phyloP scores from a whole-genome alignment of 2,329 filamentous ascomycete genomes.

The Aspergillus alliaceus region DNA sequence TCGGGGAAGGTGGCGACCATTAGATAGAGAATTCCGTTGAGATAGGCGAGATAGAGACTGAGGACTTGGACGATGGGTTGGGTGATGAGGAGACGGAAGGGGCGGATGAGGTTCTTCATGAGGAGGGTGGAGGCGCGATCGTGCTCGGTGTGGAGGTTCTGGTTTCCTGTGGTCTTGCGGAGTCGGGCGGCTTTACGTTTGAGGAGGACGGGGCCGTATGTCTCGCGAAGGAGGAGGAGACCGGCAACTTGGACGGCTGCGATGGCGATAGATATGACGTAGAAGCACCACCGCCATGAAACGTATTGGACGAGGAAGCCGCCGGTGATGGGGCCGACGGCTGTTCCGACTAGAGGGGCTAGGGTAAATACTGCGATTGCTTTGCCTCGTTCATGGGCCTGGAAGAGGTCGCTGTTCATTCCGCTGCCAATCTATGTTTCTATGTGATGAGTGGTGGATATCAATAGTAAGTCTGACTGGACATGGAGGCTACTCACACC shows the following conservation, averaged over 20 bases:
- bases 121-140: constrained; percentile 25
- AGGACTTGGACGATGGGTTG: constrained; percentile 61
- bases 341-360: constrained; percentile 63
- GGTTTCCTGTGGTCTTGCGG: constrained; percentile 37
- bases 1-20: constrained; percentile 61
- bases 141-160: constrained; percentile 35
- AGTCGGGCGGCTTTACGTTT: constrained; percentile 49
- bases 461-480: background rate
- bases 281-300: constrained; percentile 73
- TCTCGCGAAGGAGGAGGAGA: constrained; percentile 62
- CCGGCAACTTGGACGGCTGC: constrained; percentile 61
- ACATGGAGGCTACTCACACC: background rate
- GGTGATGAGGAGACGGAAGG: constrained; percentile 55
- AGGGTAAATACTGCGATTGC: constrained; percentile 63
- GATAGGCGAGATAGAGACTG: constrained; percentile 55
- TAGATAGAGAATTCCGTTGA: constrained; percentile 64
- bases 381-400: constrained; percentile 60
- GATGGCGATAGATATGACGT: constrained; percentile 61
- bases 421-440: constrained; percentile 44
- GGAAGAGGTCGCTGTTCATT: constrained; percentile 58
- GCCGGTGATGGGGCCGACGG: constrained; percentile 63
- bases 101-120: constrained; percentile 49
- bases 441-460: background rate
- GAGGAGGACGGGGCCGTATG: constrained; percentile 65
- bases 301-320: constrained; percentile 62